Conservation (phyloP, 371 early-diverging fungal species). For the Mucor circinelloides region DNA sequence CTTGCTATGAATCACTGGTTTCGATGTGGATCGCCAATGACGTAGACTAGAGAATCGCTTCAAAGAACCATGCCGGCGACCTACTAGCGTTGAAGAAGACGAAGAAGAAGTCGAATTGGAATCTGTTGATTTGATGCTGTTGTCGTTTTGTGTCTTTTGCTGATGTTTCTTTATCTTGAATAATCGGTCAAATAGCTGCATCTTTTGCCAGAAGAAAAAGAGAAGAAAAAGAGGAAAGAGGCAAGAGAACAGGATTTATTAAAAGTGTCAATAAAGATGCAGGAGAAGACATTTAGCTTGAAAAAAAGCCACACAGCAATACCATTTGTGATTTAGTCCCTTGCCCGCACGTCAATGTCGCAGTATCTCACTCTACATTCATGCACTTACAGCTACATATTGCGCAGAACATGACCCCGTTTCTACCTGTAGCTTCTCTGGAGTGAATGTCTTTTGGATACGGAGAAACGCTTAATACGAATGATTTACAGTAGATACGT, state of each 20-base stretch:
- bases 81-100: neutral
- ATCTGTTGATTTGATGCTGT: neutral
- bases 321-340: too few relatives aligned
- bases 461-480: too few relatives aligned
- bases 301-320: neutral
- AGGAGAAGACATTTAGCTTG: neutral
- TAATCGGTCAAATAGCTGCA: conserved; percentile 9
- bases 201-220: neutral
- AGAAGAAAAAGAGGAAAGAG: neutral
- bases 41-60: neutral
- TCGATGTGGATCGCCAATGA: neutral
- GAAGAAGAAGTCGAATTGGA: neutral
- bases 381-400: neutral
- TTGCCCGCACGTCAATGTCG: neutral
- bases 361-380: neutral
- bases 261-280: conserved; percentile 9
- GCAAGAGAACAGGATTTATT: neutral
- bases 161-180: neutral
- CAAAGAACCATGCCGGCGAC: neutral
- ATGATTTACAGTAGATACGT: too few relatives aligned
- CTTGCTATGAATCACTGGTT: neutral
- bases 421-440: too few relatives aligned
- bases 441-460: too few relatives aligned
- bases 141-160: neutral
- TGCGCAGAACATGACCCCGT: too few relatives aligned